Percentiles rank a stretch among this genome's conserved stretches.
These are phyloP conservation scores for Pulveroboletus ravenelii DNA, from an alignment of 768 basidiomycete species.

Conservation along the genomic window DNA sequence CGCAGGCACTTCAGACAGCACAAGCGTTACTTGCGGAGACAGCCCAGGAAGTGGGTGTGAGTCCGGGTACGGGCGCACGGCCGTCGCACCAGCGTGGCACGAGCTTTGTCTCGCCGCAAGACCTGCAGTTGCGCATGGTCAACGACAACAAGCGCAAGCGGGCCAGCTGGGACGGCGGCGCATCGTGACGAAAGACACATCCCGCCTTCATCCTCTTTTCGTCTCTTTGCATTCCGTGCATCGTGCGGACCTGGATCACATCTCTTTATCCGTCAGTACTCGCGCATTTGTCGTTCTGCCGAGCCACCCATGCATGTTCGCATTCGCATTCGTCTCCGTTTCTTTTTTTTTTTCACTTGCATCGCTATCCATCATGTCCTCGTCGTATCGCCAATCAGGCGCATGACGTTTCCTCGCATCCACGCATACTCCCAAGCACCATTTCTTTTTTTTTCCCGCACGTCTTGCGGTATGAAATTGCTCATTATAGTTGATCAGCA, in stretches of 20 bases:
- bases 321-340: constrained; percentile 9
- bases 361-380: constrained; percentile 22
- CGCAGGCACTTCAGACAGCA: constrained; percentile 33
- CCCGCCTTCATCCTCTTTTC: neutral
- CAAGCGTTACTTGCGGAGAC: constrained; percentile 26
- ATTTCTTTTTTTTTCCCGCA: constrained; percentile 3
- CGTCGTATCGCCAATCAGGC: constrained; percentile 5
- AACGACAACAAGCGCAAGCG: constrained; percentile 54
- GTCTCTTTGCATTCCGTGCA: constrained; percentile 4
- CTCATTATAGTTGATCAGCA: constrained; percentile 27
- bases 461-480: constrained; percentile 18
- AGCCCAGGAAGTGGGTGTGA: constrained; percentile 5
- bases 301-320: constrained; percentile 2
- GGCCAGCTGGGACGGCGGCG: constrained; percentile 52
- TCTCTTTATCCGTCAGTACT: constrained; percentile 11
- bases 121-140: constrained; percentile 43
- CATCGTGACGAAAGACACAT: constrained; percentile 17
- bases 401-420: constrained; percentile 12
- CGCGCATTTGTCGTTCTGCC: constrained; percentile 9
- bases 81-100: constrained; percentile 42
- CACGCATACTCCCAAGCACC: constrained; percentile 8
- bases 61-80: constrained; percentile 7
- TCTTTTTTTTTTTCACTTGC: constrained; percentile 13
- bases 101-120: constrained; percentile 51
- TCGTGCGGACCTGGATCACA: constrained; percentile 5